Evolutionary conservation across 306 rosid species (phyloP).

Genomic region (Vachellia collinsii): DNA sequence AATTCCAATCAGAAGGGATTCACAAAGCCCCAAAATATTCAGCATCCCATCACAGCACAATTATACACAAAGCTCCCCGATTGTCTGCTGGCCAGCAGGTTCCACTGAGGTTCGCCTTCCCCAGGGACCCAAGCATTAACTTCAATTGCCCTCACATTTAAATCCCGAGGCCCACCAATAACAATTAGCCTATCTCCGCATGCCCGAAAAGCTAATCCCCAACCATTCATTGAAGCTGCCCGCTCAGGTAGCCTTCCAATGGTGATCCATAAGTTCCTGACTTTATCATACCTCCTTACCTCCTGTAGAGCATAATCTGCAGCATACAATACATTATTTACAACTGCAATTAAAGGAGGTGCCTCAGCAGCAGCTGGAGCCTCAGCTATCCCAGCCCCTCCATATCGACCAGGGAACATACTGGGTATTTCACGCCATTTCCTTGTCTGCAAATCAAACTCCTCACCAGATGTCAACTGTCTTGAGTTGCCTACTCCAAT

Average conservation of each 20-base stretch:
- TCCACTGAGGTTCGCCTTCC: slow-evolving; percentile 59
- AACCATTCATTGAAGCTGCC: slow-evolving; percentile 53
- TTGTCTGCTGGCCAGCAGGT: slow-evolving; percentile 52
- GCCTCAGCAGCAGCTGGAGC: slow-evolving; percentile 49
- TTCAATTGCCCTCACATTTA: slow-evolving; percentile 44
- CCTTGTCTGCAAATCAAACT: slow-evolving; percentile 53
- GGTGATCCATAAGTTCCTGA: slow-evolving; percentile 42
- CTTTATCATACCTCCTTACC: slow-evolving; percentile 59
- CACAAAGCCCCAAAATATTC: slow-evolving; percentile 36
- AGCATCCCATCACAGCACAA: slow-evolving; percentile 87
- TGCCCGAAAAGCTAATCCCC: slow-evolving; percentile 81
- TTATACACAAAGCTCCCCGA: slow-evolving; percentile 68
- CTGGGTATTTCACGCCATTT: slow-evolving; percentile 69
- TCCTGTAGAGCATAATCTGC: slow-evolving; percentile 58
- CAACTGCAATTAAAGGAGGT: slow-evolving; percentile 88
- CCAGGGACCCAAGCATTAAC: slow-evolving; percentile 60
- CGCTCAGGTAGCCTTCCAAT: slow-evolving; percentile 68
- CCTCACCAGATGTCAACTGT: slow-evolving; percentile 67
- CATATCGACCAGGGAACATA: slow-evolving; percentile 59
- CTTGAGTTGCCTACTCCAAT: slow-evolving; percentile 42
- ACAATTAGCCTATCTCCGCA: slow-evolving; percentile 68
- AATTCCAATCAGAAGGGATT: slow-evolving; percentile 43
- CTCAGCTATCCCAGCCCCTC: slow-evolving; percentile 39
- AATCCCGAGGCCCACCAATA: slow-evolving; percentile 54
- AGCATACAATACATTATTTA: slow-evolving; percentile 67